Evolutionary conservation across 2,329 filamentous ascomycete species (phyloP), one percentile per base, ranked within the genome.

Genomic region (Paraphoma sp.): DNA sequence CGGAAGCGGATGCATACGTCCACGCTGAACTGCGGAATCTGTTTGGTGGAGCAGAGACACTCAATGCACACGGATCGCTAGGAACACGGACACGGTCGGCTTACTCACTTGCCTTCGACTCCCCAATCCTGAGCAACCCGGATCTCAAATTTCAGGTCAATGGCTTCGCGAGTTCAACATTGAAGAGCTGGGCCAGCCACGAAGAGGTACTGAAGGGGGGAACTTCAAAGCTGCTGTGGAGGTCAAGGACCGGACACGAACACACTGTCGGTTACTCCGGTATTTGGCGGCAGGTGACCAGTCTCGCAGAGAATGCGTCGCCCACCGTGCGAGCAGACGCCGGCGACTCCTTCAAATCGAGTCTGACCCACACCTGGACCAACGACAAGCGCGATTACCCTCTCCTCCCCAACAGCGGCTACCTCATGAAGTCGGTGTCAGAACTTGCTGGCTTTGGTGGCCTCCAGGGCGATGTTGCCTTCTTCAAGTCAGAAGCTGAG

Each of bases 131-230:
- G 53, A 91, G 90, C 77, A 91, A 97, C 73, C 93, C 95, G 0
- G 89, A 97, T 72, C 80, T 92, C 68, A 86, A 89, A 58, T 81
- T 93, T 59, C 89, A 94, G 64, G 69, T 96, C 57, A 93, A 96
- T 64, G 93, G 86, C 1, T 81, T 97, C 44, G 88, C 90, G 9
- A 96, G 91, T 60, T 89, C 92, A 44, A 96, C 92, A 0, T 86
- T 94, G 60, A 97, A 98, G 78, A 86, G 88, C 11, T 98, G 92
- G 91, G 93, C 95, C 18, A 95, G 91, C 62, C 94, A 99, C 72
- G 94, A 98, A 68, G 94, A 99, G 78, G 87, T 89, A 3, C 80
- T 96, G 17, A 91, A 89, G 70, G 93, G 93, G 14, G 92, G 86
- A 17, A 89, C 86, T 67, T 81, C 90, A 11, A 93, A 91, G 63